phyloP scores from a whole-genome alignment of 495 filamentous ascomycete genomes.

The Hypoxylon subgilvum region DNA sequence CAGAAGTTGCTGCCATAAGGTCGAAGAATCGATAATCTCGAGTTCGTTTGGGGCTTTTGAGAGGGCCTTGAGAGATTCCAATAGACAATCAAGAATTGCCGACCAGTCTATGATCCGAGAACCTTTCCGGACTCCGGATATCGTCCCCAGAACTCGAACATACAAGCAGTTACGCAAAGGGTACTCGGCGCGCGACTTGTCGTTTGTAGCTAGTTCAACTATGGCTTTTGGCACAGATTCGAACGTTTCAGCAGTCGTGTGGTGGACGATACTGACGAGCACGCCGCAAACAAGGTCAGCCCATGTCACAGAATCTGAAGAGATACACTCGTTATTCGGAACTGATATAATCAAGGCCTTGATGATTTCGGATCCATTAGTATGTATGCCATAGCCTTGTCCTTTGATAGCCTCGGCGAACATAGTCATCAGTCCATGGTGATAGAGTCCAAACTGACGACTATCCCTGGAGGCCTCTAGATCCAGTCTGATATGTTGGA shows the following conservation, averaged over 20 bases:
- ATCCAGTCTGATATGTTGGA: constrained; percentile 72
- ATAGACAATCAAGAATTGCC: constrained; percentile 61
- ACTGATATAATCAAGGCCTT: constrained; percentile 62
- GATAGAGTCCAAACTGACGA: constrained; percentile 66
- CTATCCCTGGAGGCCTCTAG: constrained; percentile 59
- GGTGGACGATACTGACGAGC: constrained; percentile 79
- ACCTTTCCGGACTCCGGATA: constrained; percentile 78
- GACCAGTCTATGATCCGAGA: constrained; percentile 76
- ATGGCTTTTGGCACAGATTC: constrained; percentile 65
- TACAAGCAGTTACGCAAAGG: constrained; percentile 57
- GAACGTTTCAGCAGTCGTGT: constrained; percentile 74
- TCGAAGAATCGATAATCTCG: constrained; percentile 50
- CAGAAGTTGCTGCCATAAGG: constrained; percentile 61
- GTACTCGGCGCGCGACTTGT: constrained; percentile 39
- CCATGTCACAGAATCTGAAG: constrained; percentile 53
- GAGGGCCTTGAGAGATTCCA: constrained; percentile 59
- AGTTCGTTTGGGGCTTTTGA: constrained; percentile 42
- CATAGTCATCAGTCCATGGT: constrained; percentile 86
- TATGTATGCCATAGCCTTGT: constrained; percentile 78
- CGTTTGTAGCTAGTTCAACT: constrained; percentile 53
- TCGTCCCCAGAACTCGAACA: constrained; percentile 68
- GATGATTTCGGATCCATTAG: constrained; percentile 75
- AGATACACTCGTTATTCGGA: constrained; percentile 55
- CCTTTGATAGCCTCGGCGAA: constrained; percentile 88
- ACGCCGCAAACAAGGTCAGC: constrained; percentile 74